phyloP scores from a whole-genome alignment of 495 filamentous ascomycete genomes.

The Usnea hakonensis region DNA sequence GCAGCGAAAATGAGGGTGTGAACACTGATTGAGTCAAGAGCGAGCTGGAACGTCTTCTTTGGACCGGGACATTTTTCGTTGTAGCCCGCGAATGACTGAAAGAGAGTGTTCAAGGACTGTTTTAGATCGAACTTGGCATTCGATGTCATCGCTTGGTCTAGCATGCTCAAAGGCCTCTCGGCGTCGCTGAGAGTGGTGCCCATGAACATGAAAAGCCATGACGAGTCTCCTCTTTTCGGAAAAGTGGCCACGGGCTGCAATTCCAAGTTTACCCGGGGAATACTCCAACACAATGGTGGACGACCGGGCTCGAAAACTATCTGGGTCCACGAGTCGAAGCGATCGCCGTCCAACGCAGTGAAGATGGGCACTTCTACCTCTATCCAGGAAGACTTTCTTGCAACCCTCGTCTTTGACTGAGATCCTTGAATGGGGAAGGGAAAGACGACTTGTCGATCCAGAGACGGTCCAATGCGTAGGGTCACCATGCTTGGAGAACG shows the following conservation, averaged over 20 bases:
- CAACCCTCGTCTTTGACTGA: constrained; percentile 33
- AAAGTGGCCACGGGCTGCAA: constrained; percentile 34
- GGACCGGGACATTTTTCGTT: constrained; percentile 17
- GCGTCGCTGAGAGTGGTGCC: constrained; percentile 28
- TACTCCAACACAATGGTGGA: constrained; percentile 28
- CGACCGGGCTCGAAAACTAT: constrained; percentile 21
- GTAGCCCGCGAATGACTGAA: constrained; percentile 38
- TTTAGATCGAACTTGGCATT: constrained; percentile 39
- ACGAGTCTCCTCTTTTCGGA: constrained; percentile 30
- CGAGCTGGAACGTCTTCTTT: constrained; percentile 8
- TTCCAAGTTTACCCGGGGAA: constrained; percentile 37
- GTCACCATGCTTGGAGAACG: constrained; percentile 24
- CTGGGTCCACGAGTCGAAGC: constrained; percentile 29
- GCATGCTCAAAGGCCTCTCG: constrained; percentile 32
- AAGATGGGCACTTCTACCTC: constrained; percentile 37
- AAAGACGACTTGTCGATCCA: constrained; percentile 31
- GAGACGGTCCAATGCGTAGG: constrained; percentile 18
- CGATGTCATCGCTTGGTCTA: constrained; percentile 10
- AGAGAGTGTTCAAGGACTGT: constrained; percentile 39
- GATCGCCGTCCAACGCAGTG: constrained; percentile 10
- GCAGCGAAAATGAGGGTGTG: constrained; percentile 38
- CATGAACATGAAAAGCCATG: constrained; percentile 26
- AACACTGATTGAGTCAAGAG: constrained; percentile 7
- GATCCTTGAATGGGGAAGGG: constrained; percentile 35
- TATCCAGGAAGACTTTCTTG: constrained; percentile 40